These are phyloP conservation scores for Infundibulicybe gibba DNA, from an alignment of 768 basidiomycete genomes.

Conservation along the genomic window DNA sequence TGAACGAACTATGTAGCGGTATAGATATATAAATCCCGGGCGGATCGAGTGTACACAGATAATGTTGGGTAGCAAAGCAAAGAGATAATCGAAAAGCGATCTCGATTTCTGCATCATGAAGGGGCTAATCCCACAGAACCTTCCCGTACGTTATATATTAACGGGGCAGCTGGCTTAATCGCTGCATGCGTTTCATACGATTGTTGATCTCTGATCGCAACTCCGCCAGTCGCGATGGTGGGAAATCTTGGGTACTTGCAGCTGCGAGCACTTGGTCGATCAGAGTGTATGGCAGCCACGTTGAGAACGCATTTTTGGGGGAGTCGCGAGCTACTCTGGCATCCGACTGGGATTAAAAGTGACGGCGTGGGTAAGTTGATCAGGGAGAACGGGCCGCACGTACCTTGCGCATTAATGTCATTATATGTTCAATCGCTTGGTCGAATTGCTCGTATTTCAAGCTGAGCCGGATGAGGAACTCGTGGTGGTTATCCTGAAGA, in stretches of 20 bases:
- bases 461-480: conserved; percentile 77
- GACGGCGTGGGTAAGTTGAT: conserved; percentile 7
- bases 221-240: conserved; percentile 45
- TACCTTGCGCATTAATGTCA: conserved; percentile 73
- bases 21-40: conserved; percentile 27
- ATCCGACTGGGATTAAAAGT: conserved; percentile 40
- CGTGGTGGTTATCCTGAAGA: conserved; percentile 66
- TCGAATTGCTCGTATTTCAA: conserved; percentile 78
- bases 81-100: conserved; percentile 23
- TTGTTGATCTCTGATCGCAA: conserved; percentile 59
- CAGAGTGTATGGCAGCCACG: conserved; percentile 82
- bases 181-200: conserved; percentile 68
- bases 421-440: conserved; percentile 70
- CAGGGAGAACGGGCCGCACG: conserved; percentile 5
- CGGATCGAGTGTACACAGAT: conserved; percentile 19
- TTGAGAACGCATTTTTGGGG: conserved; percentile 52
- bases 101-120: too few species aligned
- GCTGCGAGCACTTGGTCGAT: conserved; percentile 79
- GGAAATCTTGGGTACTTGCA: conserved; percentile 47
- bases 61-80: conserved; percentile 20
- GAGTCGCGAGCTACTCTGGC: conserved; percentile 46
- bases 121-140: too few species aligned
- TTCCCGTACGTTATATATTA: conserved; percentile 2
- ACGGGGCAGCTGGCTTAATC: conserved; percentile 41
- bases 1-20: conserved; percentile 25